Conservation (phyloP, 805 yeast species). For the Wickerhamomyces kurtzmanii region DNA sequence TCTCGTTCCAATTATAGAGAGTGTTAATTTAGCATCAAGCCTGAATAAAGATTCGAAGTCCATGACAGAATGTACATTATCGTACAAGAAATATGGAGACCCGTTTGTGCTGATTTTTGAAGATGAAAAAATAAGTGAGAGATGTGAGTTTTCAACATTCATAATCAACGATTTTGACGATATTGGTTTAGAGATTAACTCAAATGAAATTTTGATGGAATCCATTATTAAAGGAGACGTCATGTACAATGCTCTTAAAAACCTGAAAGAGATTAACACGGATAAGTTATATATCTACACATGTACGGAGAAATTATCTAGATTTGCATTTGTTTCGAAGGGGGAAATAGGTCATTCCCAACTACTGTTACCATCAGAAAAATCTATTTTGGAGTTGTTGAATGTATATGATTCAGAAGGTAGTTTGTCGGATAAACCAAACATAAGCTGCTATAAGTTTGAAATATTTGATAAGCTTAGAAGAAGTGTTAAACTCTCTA, state of each 20-base stretch:
- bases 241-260: constrained; percentile 42
- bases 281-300: constrained; percentile 40
- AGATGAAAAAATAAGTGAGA: constrained; percentile 40
- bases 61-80: constrained; percentile 41
- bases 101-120: constrained; percentile 50
- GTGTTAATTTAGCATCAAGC: constrained; percentile 31
- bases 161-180: constrained; percentile 22
- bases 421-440: constrained; percentile 15
- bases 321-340: constrained; percentile 43
- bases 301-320: constrained; percentile 19
- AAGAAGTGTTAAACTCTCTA: constrained; percentile 38
- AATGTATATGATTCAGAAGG: constrained; percentile 21
- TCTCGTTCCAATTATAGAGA: constrained; percentile 36
- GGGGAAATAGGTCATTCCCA: constrained; percentile 71
- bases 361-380: constrained; percentile 54
- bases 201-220: constrained; percentile 35
- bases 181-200: constrained; percentile 30
- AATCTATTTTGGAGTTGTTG: constrained; percentile 52
- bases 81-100: constrained; percentile 36
- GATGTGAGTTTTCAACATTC: constrained; percentile 46
- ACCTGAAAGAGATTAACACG: constrained; percentile 44
- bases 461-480: constrained; percentile 34
- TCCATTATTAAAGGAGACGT: constrained; percentile 43
- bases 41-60: constrained; percentile 15
- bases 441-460: constrained; percentile 42